phyloP scores from a whole-genome alignment of 108 stramenopile genomes.

The Stephanodiscus triporus region DNA sequence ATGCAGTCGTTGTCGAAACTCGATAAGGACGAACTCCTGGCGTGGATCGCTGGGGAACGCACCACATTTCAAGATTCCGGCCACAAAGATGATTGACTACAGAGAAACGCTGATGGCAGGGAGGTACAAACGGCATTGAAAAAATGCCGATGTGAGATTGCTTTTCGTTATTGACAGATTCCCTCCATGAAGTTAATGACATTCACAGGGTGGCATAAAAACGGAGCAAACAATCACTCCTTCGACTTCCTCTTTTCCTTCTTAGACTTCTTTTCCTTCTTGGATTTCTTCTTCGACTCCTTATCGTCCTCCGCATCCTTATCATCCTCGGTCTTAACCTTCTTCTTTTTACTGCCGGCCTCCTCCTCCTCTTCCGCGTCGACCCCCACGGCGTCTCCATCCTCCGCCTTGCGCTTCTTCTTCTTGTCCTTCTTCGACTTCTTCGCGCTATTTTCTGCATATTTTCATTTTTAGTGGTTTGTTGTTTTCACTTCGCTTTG shows the following conservation, averaged over 20 bases:
- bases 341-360: conserved; percentile 52
- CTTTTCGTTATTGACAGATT: neutral
- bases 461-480: too few species aligned
- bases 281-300: conserved; percentile 58
- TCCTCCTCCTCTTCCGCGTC: conserved; percentile 41
- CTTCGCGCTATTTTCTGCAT: too few species aligned
- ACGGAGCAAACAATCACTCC: conserved; percentile 8
- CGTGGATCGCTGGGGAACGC: neutral
- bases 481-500: too few species aligned
- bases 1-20: conserved; percentile 1
- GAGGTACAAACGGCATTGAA: neutral
- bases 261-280: conserved; percentile 61
- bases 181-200: neutral
- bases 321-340: conserved; percentile 65
- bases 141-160: neutral
- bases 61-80: too few species aligned
- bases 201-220: neutral
- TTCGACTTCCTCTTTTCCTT: conserved; percentile 56
- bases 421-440: conserved; percentile 71
- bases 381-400: conserved; percentile 38
- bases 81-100: too few species aligned
- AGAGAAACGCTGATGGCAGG: neutral
- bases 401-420: conserved; percentile 80
- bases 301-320: conserved; percentile 53
- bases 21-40: conserved; percentile 15